A percentile compares a stretch with the other conserved stretches of the same genome.
Conservation (phyloP, 163 green algal species). For the Scenedesmus sp. region DNA sequence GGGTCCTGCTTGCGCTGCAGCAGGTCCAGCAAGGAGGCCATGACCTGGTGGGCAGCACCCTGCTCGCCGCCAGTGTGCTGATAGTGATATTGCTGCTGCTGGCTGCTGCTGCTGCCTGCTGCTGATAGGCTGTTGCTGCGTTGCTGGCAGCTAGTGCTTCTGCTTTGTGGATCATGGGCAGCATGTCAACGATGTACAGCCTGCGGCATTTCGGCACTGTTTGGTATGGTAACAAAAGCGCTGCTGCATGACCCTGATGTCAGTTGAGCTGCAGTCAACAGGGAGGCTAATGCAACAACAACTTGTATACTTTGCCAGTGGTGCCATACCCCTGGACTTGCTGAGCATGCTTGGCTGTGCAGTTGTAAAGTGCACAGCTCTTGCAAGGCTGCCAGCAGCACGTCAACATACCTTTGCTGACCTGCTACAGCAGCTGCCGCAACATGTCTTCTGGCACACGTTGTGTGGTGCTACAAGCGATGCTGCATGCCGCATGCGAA, state of each 20-base stretch:
- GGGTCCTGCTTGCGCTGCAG: neutral
- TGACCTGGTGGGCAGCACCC: slow-evolving; percentile 54
- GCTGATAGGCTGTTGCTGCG: slow-evolving; percentile 50
- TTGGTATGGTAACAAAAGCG: neutral
- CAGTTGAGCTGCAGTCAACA: neutral
- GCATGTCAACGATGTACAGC: slow-evolving; percentile 77
- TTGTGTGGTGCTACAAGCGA: neutral
- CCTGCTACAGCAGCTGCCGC: neutral
- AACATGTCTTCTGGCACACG: neutral
- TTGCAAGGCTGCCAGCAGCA: neutral
- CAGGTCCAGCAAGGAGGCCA: slow-evolving; percentile 34
- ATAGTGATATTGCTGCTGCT: neutral
- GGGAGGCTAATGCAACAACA: neutral
- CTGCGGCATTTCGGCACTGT: slow-evolving; percentile 26
- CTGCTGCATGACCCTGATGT: neutral
- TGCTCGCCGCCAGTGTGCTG: slow-evolving; percentile 58
- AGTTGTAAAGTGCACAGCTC: neutral
- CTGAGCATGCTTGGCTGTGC: neutral
- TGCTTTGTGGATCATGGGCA: slow-evolving; percentile 71
- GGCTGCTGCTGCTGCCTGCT: neutral
- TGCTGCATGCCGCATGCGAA: neutral
- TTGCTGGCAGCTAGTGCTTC: slow-evolving; percentile 60
- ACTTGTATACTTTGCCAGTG: neutral
- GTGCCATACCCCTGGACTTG: neutral
- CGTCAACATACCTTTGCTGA: neutral